Base-by-base conservation (phyloP, 345 rosid genomes). In the Diplotaxis tenuifolia region DNA sequence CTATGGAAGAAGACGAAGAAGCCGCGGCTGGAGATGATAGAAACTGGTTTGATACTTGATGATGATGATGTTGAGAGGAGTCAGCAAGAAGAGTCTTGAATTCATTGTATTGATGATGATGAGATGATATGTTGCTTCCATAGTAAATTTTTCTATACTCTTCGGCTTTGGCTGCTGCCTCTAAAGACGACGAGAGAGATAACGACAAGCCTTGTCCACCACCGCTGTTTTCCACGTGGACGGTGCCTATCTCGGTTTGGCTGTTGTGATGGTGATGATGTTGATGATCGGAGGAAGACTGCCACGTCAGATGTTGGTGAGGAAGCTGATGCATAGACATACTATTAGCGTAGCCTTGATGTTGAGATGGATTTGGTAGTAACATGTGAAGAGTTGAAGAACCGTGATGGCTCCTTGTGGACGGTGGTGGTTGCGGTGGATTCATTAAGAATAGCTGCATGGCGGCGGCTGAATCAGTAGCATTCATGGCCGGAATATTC, bases 401-500 rank as follows among this genome's bases (percentile, higher is more conserved):
- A 40, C 25, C 45, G 83, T 42, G 72, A 74, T 71, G 56, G 79
- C 68, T 23, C 65, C 75, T 34, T 77, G 81, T 34, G 79, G 87
- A 87, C 16, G 92, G 91, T 52, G 98, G 87, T 70, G 91, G 89
- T 66, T 92, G 89, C 19, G 91, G 91, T 49, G 93, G 95, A 72
- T 90, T 92, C 91, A 90, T 88, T 55, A 91, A 79, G 73, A 88
- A 91, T 61, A 93, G 90, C 74, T 89, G 96, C 97, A 93, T 93
- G 88, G 96, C 94, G 15, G 93, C 89, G 10, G 96, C 93, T 0
- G 96, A 92, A 18, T 89, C 83, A 42, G 85, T 12, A 40, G 16
- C 47, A 40, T 47, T 47, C 20, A 47, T 47, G 20, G 53, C 82
- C 42, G 95, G 82, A 70, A 92, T 84, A 80, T 86, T 89, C 50